Conservation (phyloP, 2,329 filamentous ascomycete genomes). For the Aspergillus fructus region DNA sequence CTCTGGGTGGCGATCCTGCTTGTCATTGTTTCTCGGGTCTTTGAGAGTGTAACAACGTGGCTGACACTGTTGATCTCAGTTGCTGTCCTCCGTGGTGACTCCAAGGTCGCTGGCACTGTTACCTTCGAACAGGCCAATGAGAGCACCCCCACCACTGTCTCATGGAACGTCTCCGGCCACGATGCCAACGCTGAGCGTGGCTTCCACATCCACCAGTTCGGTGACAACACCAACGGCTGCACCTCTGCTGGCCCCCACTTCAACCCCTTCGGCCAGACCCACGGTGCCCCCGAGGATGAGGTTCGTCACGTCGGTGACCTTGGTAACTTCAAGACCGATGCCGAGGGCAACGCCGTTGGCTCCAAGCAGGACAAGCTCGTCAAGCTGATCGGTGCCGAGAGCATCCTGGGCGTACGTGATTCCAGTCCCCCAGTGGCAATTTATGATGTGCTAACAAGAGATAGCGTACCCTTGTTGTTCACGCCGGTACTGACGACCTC, state of each 20-base stretch:
- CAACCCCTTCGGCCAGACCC: conserved; percentile 91
- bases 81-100: conserved; percentile 95
- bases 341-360: conserved; percentile 84
- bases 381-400: conserved; percentile 95
- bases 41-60: conserved; percentile 1
- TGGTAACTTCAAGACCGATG: conserved; percentile 95
- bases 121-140: conserved; percentile 91
- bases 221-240: conserved; percentile 99
- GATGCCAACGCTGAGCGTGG: conserved; percentile 95
- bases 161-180: conserved; percentile 89
- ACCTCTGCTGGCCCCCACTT: conserved; percentile 98
- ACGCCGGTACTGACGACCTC: conserved; percentile 94
- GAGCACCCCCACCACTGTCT: conserved; percentile 76
- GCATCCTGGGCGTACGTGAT: conserved; percentile 77
- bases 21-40: not conserved
- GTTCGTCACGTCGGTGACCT: conserved; percentile 95
- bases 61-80: conserved; percentile 55
- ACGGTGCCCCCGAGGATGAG: conserved; percentile 81
- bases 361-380: conserved; percentile 75
- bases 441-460: conserved; percentile 15
- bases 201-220: conserved; percentile 98
- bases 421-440: conserved; percentile 11
- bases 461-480: conserved; percentile 90
- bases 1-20: not conserved
- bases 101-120: conserved; percentile 89